Base-by-base conservation (phyloP, 345 rosid species). In the Gossypium raimondii region DNA sequence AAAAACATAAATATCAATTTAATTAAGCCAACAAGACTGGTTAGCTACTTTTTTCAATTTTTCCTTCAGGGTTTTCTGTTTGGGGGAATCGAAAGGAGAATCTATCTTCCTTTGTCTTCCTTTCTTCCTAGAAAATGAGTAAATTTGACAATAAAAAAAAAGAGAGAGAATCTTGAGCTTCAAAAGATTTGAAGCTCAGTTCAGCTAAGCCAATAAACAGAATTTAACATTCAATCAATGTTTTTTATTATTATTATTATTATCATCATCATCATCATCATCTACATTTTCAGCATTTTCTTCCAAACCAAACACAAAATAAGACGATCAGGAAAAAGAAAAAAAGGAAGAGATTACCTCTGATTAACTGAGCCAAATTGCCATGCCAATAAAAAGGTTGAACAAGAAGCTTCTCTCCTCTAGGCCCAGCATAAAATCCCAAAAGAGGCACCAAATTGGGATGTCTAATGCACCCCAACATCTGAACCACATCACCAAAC, bases 351-450 rank as follows among this genome's bases (percentile, higher is more conserved):
- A 34, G 7, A 34, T 84, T 77, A 92, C 98, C 93, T 84, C 82
- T 82, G 53, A 92, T 86, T 84, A 88, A 92, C 56, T 88, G 86
- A 38, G 89, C 82, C 68, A 94, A 87, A 79, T 89, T 90, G 67
- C 89, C 97, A 70, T 79, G 87, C 73, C 73, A 59, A 71, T 84
- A 87, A 70, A 87, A 92, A 8, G 95, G 97, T 86, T 89, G 82
- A 78, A 94, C 84, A 57, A 94, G 90, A 69, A 94, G 98, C 92
- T 94, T 94, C 77, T 94, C 98, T 64, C 94, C 97, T 81, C 93
- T 89, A 9, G 87, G 84, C 14, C 98, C 98, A 25, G 80, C 89
- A 65, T 94, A 92, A 80, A 91, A 94, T 22, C 98, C 98, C 66
- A 94, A 72, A 56, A 94, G 85, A 83, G 98, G 93, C 45, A 92